phyloP scores from a whole-genome alignment of 2,329 filamentous ascomycete genomes.

The Claviceps spartinae region DNA sequence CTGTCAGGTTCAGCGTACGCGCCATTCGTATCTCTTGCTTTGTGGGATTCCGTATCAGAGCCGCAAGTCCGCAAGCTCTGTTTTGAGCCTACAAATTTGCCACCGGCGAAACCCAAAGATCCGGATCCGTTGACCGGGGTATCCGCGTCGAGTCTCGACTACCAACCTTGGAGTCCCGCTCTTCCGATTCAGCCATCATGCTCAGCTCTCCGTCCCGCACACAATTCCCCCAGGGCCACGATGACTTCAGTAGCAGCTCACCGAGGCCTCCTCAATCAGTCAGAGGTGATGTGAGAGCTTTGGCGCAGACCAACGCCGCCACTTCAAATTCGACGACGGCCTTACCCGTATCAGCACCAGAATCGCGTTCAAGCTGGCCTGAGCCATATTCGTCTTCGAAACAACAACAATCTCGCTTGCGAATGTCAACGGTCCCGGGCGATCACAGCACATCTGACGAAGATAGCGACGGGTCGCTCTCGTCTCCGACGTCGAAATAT shows the following conservation, averaged over 20 bases:
- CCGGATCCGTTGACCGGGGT: slow-evolving; percentile 1
- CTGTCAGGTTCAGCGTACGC: neutral
- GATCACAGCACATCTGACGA: neutral
- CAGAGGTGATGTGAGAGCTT: neutral
- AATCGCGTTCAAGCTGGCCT: neutral
- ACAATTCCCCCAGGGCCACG: slow-evolving; percentile 4
- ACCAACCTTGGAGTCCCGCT: slow-evolving; percentile 8
- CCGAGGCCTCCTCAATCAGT: slow-evolving; percentile 1
- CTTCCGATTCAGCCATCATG: slow-evolving; percentile 11
- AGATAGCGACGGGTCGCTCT: neutral
- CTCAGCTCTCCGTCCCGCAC: slow-evolving; percentile 8
- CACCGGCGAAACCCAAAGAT: neutral
- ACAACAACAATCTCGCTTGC: slow-evolving; percentile 1
- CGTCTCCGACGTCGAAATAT: slow-evolving; percentile 13
- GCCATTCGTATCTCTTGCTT: neutral
- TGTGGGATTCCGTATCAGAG: no score
- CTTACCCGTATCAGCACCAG: neutral
- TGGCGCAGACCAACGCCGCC: neutral
- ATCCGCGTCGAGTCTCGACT: slow-evolving; percentile 1
- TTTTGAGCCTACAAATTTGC: neutral
- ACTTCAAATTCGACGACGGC: neutral
- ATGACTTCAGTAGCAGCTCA: slow-evolving; percentile 1
- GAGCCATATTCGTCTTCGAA: neutral
- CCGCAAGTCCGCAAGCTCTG: neutral
- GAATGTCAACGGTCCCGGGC: neutral